Conservation (phyloP, 139 green algal species). For the Chlamydomonas sp. region DNA sequence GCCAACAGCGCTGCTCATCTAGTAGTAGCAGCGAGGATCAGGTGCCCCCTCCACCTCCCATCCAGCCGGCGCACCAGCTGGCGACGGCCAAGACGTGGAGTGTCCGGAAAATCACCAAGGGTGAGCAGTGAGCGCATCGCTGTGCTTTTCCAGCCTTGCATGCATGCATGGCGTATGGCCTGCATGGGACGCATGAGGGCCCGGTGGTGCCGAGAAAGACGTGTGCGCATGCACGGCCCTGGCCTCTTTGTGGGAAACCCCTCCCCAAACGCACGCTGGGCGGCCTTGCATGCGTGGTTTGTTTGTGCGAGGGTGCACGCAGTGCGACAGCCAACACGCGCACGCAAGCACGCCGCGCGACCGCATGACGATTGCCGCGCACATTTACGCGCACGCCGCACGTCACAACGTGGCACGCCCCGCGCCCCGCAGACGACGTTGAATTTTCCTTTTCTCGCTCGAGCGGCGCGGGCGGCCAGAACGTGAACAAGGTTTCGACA, state of each 20-base stretch:
- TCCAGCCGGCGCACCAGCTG: too few relatives aligned
- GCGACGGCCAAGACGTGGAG: constrained; percentile 14
- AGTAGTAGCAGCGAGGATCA: too few relatives aligned
- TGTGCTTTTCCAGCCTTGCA: not conserved
- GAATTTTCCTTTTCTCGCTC: constrained; percentile 78
- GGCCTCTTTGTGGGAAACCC: too few relatives aligned
- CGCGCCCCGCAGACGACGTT: constrained; percentile 70
- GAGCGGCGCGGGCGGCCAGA: constrained; percentile 85
- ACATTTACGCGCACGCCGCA: not conserved
- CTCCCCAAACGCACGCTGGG: not conserved
- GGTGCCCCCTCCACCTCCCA: too few relatives aligned
- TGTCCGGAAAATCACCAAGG: constrained; percentile 28
- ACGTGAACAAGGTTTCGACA: constrained; percentile 42
- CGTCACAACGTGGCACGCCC: not conserved
- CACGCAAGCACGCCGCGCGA: not conserved
- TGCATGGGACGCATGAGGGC: too few relatives aligned
- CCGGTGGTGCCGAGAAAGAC: too few relatives aligned
- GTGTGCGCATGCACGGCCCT: too few relatives aligned
- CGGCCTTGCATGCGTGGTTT: too few relatives aligned
- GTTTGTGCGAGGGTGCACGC: too few relatives aligned
- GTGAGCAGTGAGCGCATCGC: not conserved
- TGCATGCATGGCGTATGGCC: too few relatives aligned
- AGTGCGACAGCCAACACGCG: not conserved
- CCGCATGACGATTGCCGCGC: not conserved
- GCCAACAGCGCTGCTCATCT: too few relatives aligned